These are phyloP conservation scores for Aspergillus leporis DNA, from an alignment of 495 filamentous ascomycete genomes.

Conservation along the genomic window DNA sequence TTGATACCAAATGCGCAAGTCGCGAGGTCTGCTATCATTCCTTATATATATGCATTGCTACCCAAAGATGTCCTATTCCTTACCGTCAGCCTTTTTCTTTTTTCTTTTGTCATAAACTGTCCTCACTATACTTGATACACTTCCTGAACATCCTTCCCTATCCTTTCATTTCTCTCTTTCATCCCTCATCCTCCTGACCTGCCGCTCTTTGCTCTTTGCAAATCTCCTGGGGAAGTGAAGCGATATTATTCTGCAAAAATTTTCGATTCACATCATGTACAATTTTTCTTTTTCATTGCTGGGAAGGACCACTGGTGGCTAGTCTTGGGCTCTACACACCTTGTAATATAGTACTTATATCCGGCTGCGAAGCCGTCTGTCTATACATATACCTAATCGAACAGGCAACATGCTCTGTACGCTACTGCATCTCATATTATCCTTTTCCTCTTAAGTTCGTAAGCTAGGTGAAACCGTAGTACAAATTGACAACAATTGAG, in stretches of 20 bases:
- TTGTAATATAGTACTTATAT: slow-evolving; percentile 44
- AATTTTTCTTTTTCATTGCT: slow-evolving; percentile 24
- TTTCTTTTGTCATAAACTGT: slow-evolving; percentile 35
- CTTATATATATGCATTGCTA: slow-evolving; percentile 24
- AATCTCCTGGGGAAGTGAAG: slow-evolving; percentile 17
- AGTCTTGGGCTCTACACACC: slow-evolving; percentile 24
- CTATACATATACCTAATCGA: slow-evolving; percentile 29
- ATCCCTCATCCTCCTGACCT: slow-evolving; percentile 3
- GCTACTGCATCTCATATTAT: not conserved
- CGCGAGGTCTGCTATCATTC: slow-evolving; percentile 34
- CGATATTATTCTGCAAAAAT: slow-evolving; percentile 16
- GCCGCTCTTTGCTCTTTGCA: slow-evolving; percentile 10
- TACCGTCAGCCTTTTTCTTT: slow-evolving; percentile 23
- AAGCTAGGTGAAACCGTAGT: not conserved
- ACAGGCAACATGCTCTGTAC: not conserved
- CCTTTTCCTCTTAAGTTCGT: not conserved
- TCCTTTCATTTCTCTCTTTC: slow-evolving; percentile 15
- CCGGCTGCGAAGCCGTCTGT: slow-evolving; percentile 19
- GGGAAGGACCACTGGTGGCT: slow-evolving; percentile 27
- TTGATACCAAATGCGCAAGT: slow-evolving; percentile 42
- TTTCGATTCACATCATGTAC: slow-evolving; percentile 22
- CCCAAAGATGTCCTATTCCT: slow-evolving; percentile 12
- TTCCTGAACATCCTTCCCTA: slow-evolving; percentile 18
- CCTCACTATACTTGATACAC: slow-evolving; percentile 16
- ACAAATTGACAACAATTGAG: not conserved